These are phyloP conservation scores for Tolypocladium inflatum DNA, from an alignment of 2,329 filamentous ascomycete genomes.

Conservation along the genomic window DNA sequence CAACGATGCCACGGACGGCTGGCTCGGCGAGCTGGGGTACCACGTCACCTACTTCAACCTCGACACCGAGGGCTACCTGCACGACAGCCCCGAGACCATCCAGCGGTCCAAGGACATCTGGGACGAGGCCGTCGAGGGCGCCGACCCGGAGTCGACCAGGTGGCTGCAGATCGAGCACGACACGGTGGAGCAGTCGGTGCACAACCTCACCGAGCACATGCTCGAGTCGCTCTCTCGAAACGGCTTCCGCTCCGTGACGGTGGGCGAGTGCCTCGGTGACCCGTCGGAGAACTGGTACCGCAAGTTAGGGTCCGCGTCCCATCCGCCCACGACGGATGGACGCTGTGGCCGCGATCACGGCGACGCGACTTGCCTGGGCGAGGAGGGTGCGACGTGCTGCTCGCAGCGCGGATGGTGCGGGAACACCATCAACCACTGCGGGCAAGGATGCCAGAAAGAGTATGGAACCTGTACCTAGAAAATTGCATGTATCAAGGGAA, in stretches of 20 bases:
- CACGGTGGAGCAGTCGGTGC: constrained; percentile 33
- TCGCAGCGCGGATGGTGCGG: constrained; percentile 26
- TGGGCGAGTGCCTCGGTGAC: constrained; percentile 43
- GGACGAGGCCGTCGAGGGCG: constrained; percentile 25
- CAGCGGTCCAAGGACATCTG: constrained; percentile 30
- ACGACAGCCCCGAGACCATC: constrained; percentile 38
- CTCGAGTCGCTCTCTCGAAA: constrained; percentile 27
- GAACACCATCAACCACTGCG: constrained; percentile 27
- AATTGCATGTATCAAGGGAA: no score
- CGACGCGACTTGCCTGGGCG: no score
- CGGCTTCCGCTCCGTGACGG: constrained; percentile 37
- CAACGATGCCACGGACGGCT: constrained; percentile 25
- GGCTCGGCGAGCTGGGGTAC: constrained; percentile 39
- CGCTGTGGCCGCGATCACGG: no score
- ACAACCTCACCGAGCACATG: constrained; percentile 33
- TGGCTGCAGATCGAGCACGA: constrained; percentile 47
- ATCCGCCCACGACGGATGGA: no score
- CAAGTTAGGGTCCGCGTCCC: neutral
- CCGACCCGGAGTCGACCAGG: constrained; percentile 12
- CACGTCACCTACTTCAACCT: constrained; percentile 51
- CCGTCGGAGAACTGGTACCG: constrained; percentile 43
- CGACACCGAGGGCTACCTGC: constrained; percentile 51
- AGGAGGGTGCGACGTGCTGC: constrained; percentile 12
- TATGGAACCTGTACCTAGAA: constrained; percentile 15
- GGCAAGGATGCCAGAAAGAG: constrained; percentile 24